Evolutionary conservation across 192 early-diverging fungal genomes (phyloP).

Genomic region (Backusella parvicylindrica): DNA sequence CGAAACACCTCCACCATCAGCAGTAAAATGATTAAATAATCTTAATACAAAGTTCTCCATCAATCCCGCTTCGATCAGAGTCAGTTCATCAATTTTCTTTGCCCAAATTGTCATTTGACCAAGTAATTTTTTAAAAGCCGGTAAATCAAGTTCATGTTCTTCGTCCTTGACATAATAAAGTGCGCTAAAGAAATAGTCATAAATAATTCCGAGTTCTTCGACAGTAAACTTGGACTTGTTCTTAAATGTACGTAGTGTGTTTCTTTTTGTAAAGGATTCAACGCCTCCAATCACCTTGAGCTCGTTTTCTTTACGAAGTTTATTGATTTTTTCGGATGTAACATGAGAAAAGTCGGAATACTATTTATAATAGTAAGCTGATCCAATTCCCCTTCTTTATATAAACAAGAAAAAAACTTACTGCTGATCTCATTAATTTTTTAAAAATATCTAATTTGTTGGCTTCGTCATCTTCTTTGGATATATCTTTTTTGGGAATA

Average conservation of each 20-base stretch:
- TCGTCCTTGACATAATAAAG: slow-evolving; percentile 44
- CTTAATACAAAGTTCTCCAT: slow-evolving; percentile 16
- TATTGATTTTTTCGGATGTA: slow-evolving; percentile 59
- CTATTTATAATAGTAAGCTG: slow-evolving; percentile 7
- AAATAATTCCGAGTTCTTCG: slow-evolving; percentile 71
- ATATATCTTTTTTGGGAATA: slow-evolving; percentile 40
- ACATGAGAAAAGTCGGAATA: slow-evolving; percentile 80
- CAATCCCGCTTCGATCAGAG: neutral
- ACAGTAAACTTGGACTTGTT: slow-evolving; percentile 64
- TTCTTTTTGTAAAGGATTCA: slow-evolving; percentile 76
- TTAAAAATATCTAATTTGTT: neutral
- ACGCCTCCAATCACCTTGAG: slow-evolving; percentile 77
- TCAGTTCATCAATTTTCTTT: neutral
- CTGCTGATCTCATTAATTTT: slow-evolving; percentile 1
- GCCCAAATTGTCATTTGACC: slow-evolving; percentile 53
- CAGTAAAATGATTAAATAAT: slow-evolving; percentile 17
- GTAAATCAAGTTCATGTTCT: slow-evolving; percentile 40
- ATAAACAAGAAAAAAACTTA: neutral
- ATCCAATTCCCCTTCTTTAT: neutral
- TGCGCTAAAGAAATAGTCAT: slow-evolving; percentile 74
- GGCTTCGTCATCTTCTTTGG: neutral
- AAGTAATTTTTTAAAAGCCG: slow-evolving; percentile 61
- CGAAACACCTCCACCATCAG: slow-evolving; percentile 28
- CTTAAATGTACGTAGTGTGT: slow-evolving; percentile 62
- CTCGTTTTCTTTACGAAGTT: slow-evolving; percentile 69